Percentiles rank a stretch among this genome's conserved stretches.
These are phyloP conservation scores for Biscutella auriculata DNA, from an alignment of 441 rosid genomes.

Conservation along the genomic window DNA sequence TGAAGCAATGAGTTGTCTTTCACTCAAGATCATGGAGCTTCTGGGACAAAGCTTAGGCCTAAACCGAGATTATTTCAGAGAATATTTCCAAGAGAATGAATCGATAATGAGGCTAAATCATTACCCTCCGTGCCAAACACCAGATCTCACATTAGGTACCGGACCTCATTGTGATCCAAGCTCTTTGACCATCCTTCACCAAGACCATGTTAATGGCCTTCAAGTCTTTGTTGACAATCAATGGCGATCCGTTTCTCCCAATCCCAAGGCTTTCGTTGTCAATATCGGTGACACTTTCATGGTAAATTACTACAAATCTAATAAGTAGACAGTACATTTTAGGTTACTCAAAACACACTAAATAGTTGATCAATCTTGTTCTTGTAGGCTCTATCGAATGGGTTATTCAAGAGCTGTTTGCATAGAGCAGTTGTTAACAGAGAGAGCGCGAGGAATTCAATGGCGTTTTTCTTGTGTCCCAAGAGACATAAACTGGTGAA, in stretches of 20 bases:
- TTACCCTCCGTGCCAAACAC: slow-evolving; percentile 57
- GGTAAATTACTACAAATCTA: slow-evolving; percentile 26
- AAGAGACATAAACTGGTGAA: slow-evolving; percentile 46
- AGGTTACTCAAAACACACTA: not conserved
- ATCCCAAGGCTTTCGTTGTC: slow-evolving; percentile 47
- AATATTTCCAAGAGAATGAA: slow-evolving; percentile 39
- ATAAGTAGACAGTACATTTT: not conserved
- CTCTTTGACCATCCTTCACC: slow-evolving; percentile 65
- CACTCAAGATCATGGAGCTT: slow-evolving; percentile 44
- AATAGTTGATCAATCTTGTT: not conserved
- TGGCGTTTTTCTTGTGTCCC: slow-evolving; percentile 59
- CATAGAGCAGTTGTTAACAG: slow-evolving; percentile 63
- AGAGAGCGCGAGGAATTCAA: slow-evolving; percentile 41
- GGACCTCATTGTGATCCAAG: slow-evolving; percentile 81
- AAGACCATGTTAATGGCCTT: slow-evolving; percentile 64
- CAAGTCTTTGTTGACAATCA: slow-evolving; percentile 39
- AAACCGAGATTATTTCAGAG: slow-evolving; percentile 27
- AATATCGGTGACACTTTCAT: slow-evolving; percentile 72
- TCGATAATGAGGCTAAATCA: slow-evolving; percentile 61
- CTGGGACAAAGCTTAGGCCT: slow-evolving; percentile 49
- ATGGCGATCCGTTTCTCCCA: slow-evolving; percentile 47
- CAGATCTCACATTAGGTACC: slow-evolving; percentile 52
- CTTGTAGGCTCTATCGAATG: slow-evolving; percentile 51
- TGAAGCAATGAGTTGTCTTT: slow-evolving; percentile 48
- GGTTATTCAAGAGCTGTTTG: slow-evolving; percentile 54